Evolutionary conservation across 805 yeast genomes (phyloP).

Genomic region (Candida succiphila): DNA sequence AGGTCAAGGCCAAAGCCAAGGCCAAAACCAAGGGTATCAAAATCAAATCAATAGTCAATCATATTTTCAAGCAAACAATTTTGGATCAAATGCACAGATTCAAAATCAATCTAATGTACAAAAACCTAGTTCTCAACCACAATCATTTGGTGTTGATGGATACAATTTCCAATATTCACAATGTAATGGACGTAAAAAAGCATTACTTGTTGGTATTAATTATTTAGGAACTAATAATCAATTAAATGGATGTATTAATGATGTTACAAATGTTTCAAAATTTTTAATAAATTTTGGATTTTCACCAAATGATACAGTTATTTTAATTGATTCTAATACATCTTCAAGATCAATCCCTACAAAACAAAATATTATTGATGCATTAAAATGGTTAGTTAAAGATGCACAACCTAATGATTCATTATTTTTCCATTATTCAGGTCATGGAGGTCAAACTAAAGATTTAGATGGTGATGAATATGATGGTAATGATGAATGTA

Average conservation of each 20-base stretch:
- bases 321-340: conserved; percentile 40
- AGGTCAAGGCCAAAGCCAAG: too few species aligned
- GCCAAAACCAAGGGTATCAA: conserved; percentile 5
- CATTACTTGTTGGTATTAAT: conserved; percentile 40
- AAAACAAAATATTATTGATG: conserved; percentile 51
- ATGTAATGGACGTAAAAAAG: conserved; percentile 54
- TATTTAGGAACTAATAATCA: conserved; percentile 49
- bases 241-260: conserved; percentile 67
- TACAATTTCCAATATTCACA: conserved; percentile 20
- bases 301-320: conserved; percentile 38
- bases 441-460: conserved; percentile 64
- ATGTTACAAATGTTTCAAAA: conserved; percentile 38
- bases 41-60: conserved; percentile 8
- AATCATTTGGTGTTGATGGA: conserved; percentile 11
- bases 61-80: conserved; percentile 4
- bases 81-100: conserved; percentile 2
- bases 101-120: conserved; percentile 3
- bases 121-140: conserved; percentile 9
- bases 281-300: conserved; percentile 37
- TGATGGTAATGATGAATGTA: conserved; percentile 62
- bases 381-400: conserved; percentile 64
- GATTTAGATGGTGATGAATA: conserved; percentile 69
- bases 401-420: conserved; percentile 69
- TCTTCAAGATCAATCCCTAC: conserved; percentile 44
- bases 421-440: conserved; percentile 65